Conservation (phyloP, 2,329 filamentous ascomycete genomes). For the Fusarium lateritium region DNA sequence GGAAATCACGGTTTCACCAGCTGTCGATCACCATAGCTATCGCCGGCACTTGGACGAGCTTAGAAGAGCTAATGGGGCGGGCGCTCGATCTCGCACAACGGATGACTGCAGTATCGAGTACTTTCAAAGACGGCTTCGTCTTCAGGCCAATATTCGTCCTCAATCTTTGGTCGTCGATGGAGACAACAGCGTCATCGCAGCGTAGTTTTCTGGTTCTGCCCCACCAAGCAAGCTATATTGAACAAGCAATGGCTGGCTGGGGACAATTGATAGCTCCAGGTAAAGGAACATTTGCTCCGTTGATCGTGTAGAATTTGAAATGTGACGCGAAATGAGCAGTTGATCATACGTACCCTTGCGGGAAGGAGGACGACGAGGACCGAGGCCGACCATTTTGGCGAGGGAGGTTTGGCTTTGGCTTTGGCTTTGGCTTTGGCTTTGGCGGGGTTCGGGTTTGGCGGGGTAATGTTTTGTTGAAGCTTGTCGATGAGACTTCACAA, state of each 20-base stretch:
- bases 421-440: no score
- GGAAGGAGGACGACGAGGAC: constrained; percentile 65
- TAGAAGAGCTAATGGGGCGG: constrained; percentile 1
- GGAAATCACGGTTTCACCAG: constrained; percentile 33
- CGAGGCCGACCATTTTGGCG: constrained; percentile 65
- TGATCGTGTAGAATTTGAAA: background rate
- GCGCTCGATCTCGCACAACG: background rate
- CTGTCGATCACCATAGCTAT: constrained; percentile 2
- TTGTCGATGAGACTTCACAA: constrained; percentile 19
- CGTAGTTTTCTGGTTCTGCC: constrained; percentile 31
- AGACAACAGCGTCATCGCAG: constrained; percentile 38
- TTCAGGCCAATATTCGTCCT: constrained; percentile 12
- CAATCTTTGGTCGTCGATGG: constrained; percentile 11
- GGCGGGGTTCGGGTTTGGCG: constrained; percentile 57
- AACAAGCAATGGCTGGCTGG: constrained; percentile 23
- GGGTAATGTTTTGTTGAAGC: constrained; percentile 51
- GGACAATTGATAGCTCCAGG: constrained; percentile 6
- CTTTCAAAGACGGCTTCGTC: constrained; percentile 30
- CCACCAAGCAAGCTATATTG: constrained; percentile 29
- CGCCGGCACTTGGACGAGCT: constrained; percentile 3
- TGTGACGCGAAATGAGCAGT: constrained; percentile 11
- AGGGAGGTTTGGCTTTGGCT: constrained; percentile 48
- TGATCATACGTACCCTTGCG: constrained; percentile 75
- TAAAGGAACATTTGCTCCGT: background rate
- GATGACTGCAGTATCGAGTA: background rate